A percentile compares a stretch with the other conserved stretches of the same genome.
These are phyloP conservation scores for Paramyrothecium sp. DNA, from an alignment of 2,329 filamentous ascomycete species.

Conservation along the genomic window DNA sequence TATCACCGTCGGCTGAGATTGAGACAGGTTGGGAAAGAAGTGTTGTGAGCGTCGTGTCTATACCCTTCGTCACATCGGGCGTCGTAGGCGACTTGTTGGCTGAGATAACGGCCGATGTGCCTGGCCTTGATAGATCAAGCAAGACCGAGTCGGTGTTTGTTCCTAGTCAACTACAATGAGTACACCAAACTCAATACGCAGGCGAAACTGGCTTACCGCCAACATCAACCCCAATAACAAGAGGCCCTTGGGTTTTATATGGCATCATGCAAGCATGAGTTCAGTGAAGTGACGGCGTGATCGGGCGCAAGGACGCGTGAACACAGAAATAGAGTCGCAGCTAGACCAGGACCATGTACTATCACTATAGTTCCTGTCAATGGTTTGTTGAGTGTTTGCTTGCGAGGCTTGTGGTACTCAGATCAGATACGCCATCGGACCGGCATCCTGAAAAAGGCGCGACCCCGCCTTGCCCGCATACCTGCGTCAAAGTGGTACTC, in stretches of 20 bases:
- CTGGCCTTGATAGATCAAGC: conserved; percentile 38
- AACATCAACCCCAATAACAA: background rate
- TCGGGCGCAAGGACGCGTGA: too few species aligned
- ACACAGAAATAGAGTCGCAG: too few species aligned
- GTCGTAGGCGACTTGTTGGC: conserved; percentile 51
- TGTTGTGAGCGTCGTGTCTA: background rate
- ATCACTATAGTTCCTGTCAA: too few species aligned
- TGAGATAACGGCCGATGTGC: conserved; percentile 36
- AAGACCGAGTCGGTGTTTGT: conserved; percentile 46
- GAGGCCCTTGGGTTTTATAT: background rate
- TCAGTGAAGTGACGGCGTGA: too few species aligned
- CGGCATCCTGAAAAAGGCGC: too few species aligned
- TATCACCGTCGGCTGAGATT: background rate
- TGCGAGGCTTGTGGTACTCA: too few species aligned
- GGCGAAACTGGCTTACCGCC: background rate
- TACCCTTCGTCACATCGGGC: conserved; percentile 44
- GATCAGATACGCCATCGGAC: too few species aligned
- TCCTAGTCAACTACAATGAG: background rate
- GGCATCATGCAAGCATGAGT: too few species aligned
- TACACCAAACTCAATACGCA: background rate
- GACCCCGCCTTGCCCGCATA: too few species aligned
- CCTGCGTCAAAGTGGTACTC: too few species aligned
- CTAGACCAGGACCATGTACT: too few species aligned
- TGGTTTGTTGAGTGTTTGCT: too few species aligned
- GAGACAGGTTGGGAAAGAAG: background rate